phyloP scores from a whole-genome alignment of 371 early-diverging fungal species.

The Mortierella sp. region DNA sequence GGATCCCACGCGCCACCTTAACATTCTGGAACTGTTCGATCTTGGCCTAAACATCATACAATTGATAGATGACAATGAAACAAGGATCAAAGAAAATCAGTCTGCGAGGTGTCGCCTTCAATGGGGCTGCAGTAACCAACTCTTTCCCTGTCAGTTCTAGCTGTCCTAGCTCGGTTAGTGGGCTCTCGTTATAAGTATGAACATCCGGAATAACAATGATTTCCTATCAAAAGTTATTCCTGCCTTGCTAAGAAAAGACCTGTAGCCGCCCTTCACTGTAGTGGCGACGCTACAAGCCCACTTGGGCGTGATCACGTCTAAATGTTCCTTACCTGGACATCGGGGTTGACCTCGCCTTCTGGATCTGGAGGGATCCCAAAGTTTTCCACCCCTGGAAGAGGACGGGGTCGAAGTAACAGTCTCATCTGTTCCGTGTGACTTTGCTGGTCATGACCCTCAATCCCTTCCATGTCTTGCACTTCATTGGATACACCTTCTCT shows the following conservation, averaged over 20 bases:
- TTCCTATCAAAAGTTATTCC: no score
- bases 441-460: neutral
- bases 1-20: constrained; percentile 60
- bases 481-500: constrained; percentile 12
- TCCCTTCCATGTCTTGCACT: neutral
- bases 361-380: constrained; percentile 60
- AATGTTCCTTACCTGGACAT: constrained; percentile 58
- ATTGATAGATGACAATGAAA: neutral
- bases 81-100: no score
- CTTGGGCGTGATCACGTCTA: no score
- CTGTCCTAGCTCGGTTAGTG: no score
- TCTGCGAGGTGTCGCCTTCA: no score
- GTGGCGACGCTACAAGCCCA: no score
- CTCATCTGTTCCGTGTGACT: constrained; percentile 25
- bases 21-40: constrained; percentile 70
- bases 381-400: constrained; percentile 54
- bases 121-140: neutral
- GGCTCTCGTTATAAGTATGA: no score
- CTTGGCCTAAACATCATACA: constrained; percentile 58
- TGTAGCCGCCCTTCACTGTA: no score
- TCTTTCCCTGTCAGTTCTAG: neutral
- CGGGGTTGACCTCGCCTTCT: constrained; percentile 59
- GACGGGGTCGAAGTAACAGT: constrained; percentile 49
- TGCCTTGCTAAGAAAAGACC: no score
- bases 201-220: no score